Evolutionary conservation across 805 yeast species (phyloP), one percentile per base, ranked within the genome.

Genomic region (Wickerhamiella vanderwaltii): DNA sequence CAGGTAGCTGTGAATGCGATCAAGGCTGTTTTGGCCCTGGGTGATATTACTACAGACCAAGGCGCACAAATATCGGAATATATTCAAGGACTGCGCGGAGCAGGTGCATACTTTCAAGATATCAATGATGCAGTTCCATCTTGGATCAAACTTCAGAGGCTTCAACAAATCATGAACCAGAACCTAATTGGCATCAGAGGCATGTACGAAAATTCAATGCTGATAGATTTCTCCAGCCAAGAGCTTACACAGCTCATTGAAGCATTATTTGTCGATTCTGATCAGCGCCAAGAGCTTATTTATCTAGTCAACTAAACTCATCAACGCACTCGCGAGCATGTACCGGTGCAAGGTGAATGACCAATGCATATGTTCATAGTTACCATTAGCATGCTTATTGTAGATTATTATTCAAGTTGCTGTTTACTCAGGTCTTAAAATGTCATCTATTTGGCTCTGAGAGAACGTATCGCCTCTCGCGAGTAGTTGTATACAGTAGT

Each of bases 141-240:
- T 13, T 62, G 66, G 66, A 47, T 58, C 45, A 63, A 63, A 47
- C 51, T 63, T 23, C 57, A 58, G 43, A 55, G 57, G 39, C 49
- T 62, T 17, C 50, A 48, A 11, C 55, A 56, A 39, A 44, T 62
- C n/a, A 51, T 62, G 12, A 51, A 52, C 26, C 49, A 60, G 43
- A 59, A 48, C 26, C 45, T 62, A 37, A 57, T 48, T 1, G 55
- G 54, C 11, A 61, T 62, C 16, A 32, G 44, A 33, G 55, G 49
- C 24, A 37, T 63, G 47, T 48, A 44, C 24, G 49, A 48, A n/a
- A 47, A 48, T 11, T 49, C 48, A 26, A 39, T 54, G 36, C 53
- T 62, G 38, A 53, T 56, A 2, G 67, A 62, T 37, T 62, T 59
- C 43, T 39, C 54, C 7, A 33, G 53, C 1, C 34, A 40, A 2